Evolutionary conservation across 805 yeast species (phyloP).

Genomic region (Yarrowia osloensis): DNA sequence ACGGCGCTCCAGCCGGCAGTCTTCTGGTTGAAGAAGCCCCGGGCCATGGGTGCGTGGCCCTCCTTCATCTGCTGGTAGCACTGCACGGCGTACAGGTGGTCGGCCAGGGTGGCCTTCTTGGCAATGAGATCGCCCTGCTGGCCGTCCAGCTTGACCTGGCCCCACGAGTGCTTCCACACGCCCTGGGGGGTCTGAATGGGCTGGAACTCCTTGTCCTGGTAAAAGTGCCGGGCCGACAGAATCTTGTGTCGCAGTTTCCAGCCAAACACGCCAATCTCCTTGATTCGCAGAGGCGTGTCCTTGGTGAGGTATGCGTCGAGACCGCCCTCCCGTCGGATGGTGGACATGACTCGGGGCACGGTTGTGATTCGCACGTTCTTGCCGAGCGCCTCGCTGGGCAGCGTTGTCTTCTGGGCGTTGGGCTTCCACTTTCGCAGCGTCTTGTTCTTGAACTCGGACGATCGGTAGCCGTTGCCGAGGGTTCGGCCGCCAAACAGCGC

Average conservation of each 20-base stretch:
- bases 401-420: conserved; percentile 68
- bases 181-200: conserved; percentile 13
- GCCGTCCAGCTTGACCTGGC: neutral
- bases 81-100: conserved; percentile 22
- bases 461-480: conserved; percentile 70
- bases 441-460: conserved; percentile 76
- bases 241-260: conserved; percentile 86
- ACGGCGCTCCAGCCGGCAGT: conserved; percentile 15
- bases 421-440: conserved; percentile 77
- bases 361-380: conserved; percentile 59
- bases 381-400: conserved; percentile 83
- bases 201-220: conserved; percentile 15
- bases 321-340: conserved; percentile 93
- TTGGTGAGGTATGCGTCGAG: conserved; percentile 84
- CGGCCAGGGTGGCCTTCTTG: conserved; percentile 23
- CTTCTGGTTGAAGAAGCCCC: conserved; percentile 19
- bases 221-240: conserved; percentile 42
- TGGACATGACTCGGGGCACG: conserved; percentile 77
- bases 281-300: conserved; percentile 84
- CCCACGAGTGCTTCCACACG: conserved; percentile 27
- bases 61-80: conserved; percentile 24
- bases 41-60: conserved; percentile 20
- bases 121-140: neutral
- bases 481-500: conserved; percentile 92
- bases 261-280: conserved; percentile 89